Conservation (phyloP, 495 filamentous ascomycete species). For the Xylaria longipes region DNA sequence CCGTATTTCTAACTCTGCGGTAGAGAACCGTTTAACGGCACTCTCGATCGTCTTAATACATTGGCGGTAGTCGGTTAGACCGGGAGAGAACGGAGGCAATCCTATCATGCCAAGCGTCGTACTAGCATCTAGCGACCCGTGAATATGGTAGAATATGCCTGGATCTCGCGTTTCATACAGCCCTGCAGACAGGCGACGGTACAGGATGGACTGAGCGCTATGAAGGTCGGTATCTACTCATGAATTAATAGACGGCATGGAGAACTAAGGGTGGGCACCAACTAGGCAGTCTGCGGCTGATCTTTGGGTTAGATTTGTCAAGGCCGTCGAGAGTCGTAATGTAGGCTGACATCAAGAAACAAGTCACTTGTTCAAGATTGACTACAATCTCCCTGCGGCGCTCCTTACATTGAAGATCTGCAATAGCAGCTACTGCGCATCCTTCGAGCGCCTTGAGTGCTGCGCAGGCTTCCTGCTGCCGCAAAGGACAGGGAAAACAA, state of each 20-base stretch:
- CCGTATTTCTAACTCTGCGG: conserved; percentile 67
- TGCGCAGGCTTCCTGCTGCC: conserved; percentile 70
- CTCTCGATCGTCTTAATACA: conserved; percentile 71
- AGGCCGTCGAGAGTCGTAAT: conserved; percentile 74
- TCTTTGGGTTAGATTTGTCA: conserved; percentile 65
- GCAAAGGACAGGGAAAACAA: conserved; percentile 69
- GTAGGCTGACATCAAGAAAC: conserved; percentile 75
- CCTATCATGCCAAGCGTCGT: conserved; percentile 75
- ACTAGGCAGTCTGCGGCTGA: conserved; percentile 70
- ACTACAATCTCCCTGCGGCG: conserved; percentile 58
- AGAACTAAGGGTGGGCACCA: conserved; percentile 33
- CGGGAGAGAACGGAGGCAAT: conserved; percentile 65
- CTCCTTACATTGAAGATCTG: conserved; percentile 53
- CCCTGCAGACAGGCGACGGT: conserved; percentile 77
- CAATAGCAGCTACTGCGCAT: conserved; percentile 68
- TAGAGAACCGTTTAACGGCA: conserved; percentile 68
- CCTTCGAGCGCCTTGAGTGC: conserved; percentile 75
- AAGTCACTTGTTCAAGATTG: conserved; percentile 67
- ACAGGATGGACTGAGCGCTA: conserved; percentile 72
- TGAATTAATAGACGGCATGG: not conserved
- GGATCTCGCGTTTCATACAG: conserved; percentile 72
- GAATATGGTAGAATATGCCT: conserved; percentile 76
- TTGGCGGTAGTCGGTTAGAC: conserved; percentile 69
- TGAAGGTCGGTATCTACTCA: conserved; percentile 71
- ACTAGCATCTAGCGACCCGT: conserved; percentile 75